Evolutionary conservation across 2,329 filamentous ascomycete genomes (phyloP).

Genomic region (Coniella lustricola): DNA sequence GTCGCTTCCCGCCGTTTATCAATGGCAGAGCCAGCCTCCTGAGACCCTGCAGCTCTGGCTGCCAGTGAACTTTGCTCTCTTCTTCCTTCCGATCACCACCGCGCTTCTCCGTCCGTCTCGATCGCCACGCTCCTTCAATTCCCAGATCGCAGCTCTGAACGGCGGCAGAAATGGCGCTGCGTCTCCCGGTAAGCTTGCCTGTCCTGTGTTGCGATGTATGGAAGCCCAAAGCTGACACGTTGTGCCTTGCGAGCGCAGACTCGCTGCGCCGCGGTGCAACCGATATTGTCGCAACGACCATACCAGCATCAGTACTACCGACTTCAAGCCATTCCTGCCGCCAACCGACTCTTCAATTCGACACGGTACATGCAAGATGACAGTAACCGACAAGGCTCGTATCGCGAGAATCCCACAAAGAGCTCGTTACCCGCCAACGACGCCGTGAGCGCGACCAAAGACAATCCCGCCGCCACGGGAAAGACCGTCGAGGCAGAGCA

Average conservation of each 20-base stretch:
- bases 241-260: conserved; percentile 1
- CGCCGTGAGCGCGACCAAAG: neutral
- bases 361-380: conserved; percentile 6
- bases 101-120: conserved; percentile 6
- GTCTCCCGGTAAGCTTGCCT: conserved; percentile 14
- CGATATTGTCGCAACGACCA: conserved; percentile 2
- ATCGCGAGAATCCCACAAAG: neutral
- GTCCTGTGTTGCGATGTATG: neutral
- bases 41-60: conserved; percentile 14
- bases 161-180: conserved; percentile 16
- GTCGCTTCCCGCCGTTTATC: neutral
- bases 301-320: conserved; percentile 10
- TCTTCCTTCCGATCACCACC: neutral
- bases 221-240: conserved; percentile 7
- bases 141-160: neutral
- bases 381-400: conserved; percentile 3
- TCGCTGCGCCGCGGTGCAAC: conserved; percentile 10
- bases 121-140: neutral
- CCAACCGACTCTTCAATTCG: conserved; percentile 9
- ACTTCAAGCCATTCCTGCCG: conserved; percentile 13
- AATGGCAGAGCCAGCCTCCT: conserved; percentile 12
- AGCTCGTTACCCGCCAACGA: neutral
- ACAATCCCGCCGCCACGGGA: neutral
- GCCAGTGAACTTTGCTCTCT: neutral
- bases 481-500: neutral